phyloP scores from a whole-genome alignment of 2,329 filamentous ascomycete species.

The Phyllosticta citribraziliensis region DNA sequence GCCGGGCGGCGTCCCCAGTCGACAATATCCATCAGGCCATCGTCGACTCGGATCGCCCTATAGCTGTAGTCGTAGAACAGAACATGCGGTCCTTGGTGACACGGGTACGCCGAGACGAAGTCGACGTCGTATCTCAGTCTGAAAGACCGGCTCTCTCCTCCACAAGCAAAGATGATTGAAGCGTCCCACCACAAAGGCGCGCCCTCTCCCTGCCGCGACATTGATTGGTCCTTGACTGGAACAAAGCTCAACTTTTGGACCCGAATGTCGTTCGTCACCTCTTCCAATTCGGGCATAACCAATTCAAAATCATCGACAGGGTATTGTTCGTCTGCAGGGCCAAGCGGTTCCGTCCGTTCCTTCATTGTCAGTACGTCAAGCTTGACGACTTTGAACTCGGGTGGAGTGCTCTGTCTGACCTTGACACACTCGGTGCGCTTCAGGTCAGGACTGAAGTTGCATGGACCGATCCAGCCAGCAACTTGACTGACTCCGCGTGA shows the following conservation, averaged over 20 bases:
- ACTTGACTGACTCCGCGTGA: conserved; percentile 61
- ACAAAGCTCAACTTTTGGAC: conserved; percentile 58
- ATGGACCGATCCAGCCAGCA: conserved; percentile 66
- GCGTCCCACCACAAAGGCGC: conserved; percentile 29
- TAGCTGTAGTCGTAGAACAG: conserved; percentile 64
- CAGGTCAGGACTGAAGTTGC: conserved; percentile 57
- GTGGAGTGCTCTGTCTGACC: conserved; percentile 51
- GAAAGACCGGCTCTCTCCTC: conserved; percentile 30
- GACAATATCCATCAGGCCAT: conserved; percentile 50
- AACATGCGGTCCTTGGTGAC: conserved; percentile 35
- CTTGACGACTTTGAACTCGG: conserved; percentile 43
- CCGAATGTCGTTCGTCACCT: conserved; percentile 55
- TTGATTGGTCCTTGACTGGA: conserved; percentile 30
- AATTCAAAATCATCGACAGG: conserved; percentile 60
- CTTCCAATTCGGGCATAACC: conserved; percentile 46
- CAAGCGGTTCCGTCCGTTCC: conserved; percentile 58
- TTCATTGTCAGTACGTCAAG: conserved; percentile 57
- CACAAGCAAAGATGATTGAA: conserved; percentile 31
- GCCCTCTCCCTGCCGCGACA: conserved; percentile 17
- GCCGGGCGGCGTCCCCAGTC: conserved; percentile 46
- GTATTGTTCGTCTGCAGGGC: conserved; percentile 50
- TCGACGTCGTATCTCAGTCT: conserved; percentile 30
- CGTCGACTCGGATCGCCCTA: conserved; percentile 49
- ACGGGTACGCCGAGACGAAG: conserved; percentile 33
- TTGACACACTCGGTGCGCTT: conserved; percentile 59